Conservation (phyloP, 345 rosid species). For the Viola odorata region DNA sequence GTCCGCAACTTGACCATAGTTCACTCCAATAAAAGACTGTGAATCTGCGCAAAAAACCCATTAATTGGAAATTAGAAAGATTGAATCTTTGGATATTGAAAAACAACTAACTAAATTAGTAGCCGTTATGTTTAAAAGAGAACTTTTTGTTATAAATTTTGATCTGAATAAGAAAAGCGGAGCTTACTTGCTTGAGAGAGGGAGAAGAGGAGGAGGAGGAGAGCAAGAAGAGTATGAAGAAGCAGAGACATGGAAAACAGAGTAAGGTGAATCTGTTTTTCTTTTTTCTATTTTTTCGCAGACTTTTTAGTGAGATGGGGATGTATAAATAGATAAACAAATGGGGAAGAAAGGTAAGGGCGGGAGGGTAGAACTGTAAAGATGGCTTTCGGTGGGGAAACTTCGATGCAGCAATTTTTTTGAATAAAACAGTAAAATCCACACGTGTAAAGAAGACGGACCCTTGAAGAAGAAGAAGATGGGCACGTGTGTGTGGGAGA, state of each 20-base stretch:
- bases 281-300: neutral
- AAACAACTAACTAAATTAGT: neutral
- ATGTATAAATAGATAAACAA: constrained; percentile 3
- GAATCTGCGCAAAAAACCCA: constrained; percentile 33
- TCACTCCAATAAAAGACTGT: constrained; percentile 73
- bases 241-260: constrained; percentile 34
- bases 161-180: no score
- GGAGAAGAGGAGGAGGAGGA: constrained; percentile 31
- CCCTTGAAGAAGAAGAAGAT: neutral
- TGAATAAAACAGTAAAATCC: no score
- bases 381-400: neutral
- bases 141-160: no score
- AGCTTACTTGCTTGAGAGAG: constrained; percentile 43
- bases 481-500: neutral
- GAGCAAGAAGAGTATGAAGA: constrained; percentile 18
- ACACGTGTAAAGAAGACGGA: neutral
- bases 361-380: constrained; percentile 14
- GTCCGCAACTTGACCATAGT: constrained; percentile 86
- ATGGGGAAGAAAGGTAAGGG: neutral
- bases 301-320: neutral
- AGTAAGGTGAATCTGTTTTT: constrained; percentile 15
- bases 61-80: neutral
- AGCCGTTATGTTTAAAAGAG: neutral
- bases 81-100: neutral
- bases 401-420: neutral